Evolutionary conservation across 805 yeast species (phyloP), one percentile per base, ranked within the genome.

Genomic region (Ogataea methanolica): DNA sequence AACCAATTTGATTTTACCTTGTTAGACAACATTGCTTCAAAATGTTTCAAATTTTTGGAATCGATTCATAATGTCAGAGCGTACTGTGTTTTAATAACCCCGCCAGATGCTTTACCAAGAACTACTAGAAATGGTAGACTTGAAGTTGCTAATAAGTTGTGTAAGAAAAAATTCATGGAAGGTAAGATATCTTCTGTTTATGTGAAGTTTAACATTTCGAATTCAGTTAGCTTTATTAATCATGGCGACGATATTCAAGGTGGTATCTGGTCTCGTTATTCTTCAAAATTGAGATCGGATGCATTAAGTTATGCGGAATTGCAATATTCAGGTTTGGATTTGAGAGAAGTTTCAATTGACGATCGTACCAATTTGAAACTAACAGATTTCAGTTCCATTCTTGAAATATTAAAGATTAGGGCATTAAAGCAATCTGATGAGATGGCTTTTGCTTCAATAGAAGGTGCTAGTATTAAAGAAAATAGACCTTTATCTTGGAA

Each of bases 141-240:
- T 19, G 98, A 94, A 57, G 85, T 94, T 52, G 98, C 98, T 0
- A 94, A 91, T 56, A 88, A 82, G 85, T 76, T 82, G 58, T 89
- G 87, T 67, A 88, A 83, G 59, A 79, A 83, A 54, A 77, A 80
- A 54, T 90, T 90, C 61, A 72, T 82, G 38, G 85, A 82, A 54
- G 98, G 98, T 2, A 72, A 77, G n/a, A 68, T 94, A 21, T 74
- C 79, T n/a, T 83, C 96, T 0, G 83, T 79, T 26, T 91, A 81
- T 65, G 89, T 90, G 45, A 89, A 88, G 60, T 94, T 90, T 61
- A 83, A 84, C 50, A 74, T 85, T 22, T 70, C 78, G 29, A 76
- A 77, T 43, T 79, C 90, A 0, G 68, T 89, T 8, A 74, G 82
- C 43, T 75, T 80, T 59, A 69, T 88, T 33, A 85, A 90, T 2